Percentiles rank a stretch among this genome's conserved stretches.
Evolutionary conservation across 768 basidiomycete genomes (phyloP).

Genomic region (Cystofilobasidium capitatum): DNA sequence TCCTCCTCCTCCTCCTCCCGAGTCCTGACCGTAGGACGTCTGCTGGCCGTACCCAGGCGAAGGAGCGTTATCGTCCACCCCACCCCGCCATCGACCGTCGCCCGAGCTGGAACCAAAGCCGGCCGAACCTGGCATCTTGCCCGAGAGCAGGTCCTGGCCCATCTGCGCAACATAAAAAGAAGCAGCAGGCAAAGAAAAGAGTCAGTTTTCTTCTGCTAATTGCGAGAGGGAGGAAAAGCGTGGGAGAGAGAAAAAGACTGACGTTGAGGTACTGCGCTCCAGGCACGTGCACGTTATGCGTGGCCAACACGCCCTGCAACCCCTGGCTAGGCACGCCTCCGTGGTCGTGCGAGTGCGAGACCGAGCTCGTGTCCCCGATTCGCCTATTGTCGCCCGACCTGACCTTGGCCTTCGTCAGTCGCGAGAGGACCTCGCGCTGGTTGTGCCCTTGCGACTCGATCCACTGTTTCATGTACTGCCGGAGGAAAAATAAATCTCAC

Average conservation of each 20-base stretch:
- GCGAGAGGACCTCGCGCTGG: conserved; percentile 17
- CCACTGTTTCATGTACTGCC: conserved; percentile 18
- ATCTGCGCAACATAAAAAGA: background rate
- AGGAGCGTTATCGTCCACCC: background rate
- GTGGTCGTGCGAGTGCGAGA: conserved; percentile 16
- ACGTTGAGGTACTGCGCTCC: conserved; percentile 26
- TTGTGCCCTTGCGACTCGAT: conserved; percentile 18
- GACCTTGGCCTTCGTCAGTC: conserved; percentile 15
- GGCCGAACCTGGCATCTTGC: conserved; percentile 22
- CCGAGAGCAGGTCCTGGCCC: conserved; percentile 20
- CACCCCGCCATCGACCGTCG: conserved; percentile 13
- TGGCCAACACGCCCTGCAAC: conserved; percentile 21
- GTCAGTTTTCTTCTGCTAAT: too few species aligned
- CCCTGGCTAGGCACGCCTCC: conserved; percentile 22
- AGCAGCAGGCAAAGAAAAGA: background rate
- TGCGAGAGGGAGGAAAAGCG: background rate
- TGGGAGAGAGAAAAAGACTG: background rate
- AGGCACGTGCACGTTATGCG: conserved; percentile 22
- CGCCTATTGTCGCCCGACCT: conserved; percentile 19
- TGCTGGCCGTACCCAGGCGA: background rate
- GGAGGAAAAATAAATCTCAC: background rate
- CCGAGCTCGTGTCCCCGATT: conserved; percentile 16
- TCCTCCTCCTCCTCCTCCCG: too few species aligned
- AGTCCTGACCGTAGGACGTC: background rate
- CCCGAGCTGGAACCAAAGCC: conserved; percentile 16